phyloP scores from a whole-genome alignment of 2,329 filamentous ascomycete species.

The Hypocreales sp. region DNA sequence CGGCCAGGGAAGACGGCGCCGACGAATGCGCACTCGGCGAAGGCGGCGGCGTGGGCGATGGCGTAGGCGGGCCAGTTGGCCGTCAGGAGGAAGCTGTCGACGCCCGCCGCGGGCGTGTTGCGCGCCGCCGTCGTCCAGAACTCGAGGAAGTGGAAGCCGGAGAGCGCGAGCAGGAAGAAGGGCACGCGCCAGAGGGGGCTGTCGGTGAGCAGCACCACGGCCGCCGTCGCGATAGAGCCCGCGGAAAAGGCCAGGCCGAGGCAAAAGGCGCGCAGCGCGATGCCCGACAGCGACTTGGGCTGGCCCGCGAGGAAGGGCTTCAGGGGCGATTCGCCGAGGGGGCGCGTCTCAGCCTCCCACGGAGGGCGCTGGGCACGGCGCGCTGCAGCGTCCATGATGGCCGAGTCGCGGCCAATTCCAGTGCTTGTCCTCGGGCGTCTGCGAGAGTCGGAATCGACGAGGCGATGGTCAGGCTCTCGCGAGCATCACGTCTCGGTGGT shows the following conservation, averaged over 20 bases:
- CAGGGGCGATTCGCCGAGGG: constrained; percentile 5
- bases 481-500: too few relatives aligned
- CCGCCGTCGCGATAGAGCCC: constrained; percentile 13
- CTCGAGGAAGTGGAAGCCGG: constrained; percentile 88
- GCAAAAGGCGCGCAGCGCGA: constrained; percentile 40
- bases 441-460: too few relatives aligned
- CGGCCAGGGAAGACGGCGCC: constrained; percentile 36
- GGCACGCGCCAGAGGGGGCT: constrained; percentile 44
- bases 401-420: too few relatives aligned
- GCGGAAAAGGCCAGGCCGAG: constrained; percentile 30
- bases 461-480: too few relatives aligned
- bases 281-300: constrained; percentile 41
- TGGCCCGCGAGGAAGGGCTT: constrained; percentile 26
- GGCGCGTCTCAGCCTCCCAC: neutral
- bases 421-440: too few relatives aligned
- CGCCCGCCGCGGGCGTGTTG: constrained; percentile 59
- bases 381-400: constrained; percentile 2
- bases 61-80: constrained; percentile 77
- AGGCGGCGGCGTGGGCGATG: constrained; percentile 62
- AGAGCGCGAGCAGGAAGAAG: constrained; percentile 54
- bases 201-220: constrained; percentile 18
- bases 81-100: constrained; percentile 68
- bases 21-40: constrained; percentile 55
- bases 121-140: constrained; percentile 79
- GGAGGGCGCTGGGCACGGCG: neutral